Percentiles rank a stretch among this genome's conserved stretches.
phyloP scores from a whole-genome alignment of 1,284 basidiomycete genomes.

The Papiliotrema flavescens region DNA sequence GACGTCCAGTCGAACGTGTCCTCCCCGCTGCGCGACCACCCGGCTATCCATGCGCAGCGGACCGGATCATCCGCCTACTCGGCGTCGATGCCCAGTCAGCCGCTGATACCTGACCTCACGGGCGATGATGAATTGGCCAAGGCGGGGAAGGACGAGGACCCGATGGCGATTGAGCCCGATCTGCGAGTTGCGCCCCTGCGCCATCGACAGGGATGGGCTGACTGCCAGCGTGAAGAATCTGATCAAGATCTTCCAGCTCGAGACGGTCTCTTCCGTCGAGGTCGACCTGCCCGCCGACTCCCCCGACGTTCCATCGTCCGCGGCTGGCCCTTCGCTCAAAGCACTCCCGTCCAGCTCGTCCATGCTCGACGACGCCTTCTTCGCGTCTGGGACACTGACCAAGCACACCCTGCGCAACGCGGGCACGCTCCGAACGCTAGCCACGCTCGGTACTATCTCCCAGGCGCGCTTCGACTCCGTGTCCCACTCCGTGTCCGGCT shows the following conservation, averaged over 20 bases:
- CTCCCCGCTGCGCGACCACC: slow-evolving; percentile 15
- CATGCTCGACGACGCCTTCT: background rate
- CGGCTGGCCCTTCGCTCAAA: background rate
- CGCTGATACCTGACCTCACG: slow-evolving; percentile 11
- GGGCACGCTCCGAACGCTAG: slow-evolving; percentile 5
- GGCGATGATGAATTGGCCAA: slow-evolving; percentile 10
- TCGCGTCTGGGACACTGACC: background rate
- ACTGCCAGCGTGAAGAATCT: slow-evolving; percentile 21
- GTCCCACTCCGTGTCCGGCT: no score
- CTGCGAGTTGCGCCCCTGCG: slow-evolving; percentile 8
- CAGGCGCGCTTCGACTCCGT: background rate
- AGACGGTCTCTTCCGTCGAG: slow-evolving; percentile 13
- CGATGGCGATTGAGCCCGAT: slow-evolving; percentile 7
- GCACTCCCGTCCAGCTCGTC: background rate
- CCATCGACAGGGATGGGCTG: background rate
- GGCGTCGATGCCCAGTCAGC: slow-evolving; percentile 15
- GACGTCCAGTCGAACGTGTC: slow-evolving; percentile 20
- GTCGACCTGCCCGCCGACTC: slow-evolving; percentile 1
- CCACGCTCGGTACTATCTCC: background rate
- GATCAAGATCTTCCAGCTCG: slow-evolving; percentile 23
- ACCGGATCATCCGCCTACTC: slow-evolving; percentile 10
- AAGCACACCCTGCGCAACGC: background rate
- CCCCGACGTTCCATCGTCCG: background rate
- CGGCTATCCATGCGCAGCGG: slow-evolving; percentile 20
- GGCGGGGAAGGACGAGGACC: slow-evolving; percentile 15